Evolutionary conservation across 2,329 filamentous ascomycete species (phyloP).

Genomic region (Ceratocystis papillata): DNA sequence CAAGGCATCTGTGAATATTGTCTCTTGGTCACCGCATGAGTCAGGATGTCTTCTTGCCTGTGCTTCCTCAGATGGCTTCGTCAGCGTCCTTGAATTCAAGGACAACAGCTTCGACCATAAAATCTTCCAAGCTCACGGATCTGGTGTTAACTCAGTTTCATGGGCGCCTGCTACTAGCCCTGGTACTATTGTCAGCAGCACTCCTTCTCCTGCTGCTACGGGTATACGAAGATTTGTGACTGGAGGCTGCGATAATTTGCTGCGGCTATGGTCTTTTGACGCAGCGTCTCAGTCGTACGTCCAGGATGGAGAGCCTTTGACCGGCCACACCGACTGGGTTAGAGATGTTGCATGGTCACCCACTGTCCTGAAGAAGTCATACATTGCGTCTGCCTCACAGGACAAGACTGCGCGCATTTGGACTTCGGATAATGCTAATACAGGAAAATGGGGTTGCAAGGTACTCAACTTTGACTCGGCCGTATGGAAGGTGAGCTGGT

Average conservation of each 20-base stretch:
- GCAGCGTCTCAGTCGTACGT: slow-evolving; percentile 49
- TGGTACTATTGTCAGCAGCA: slow-evolving; percentile 71
- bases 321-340: slow-evolving; percentile 91
- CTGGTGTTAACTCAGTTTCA: slow-evolving; percentile 89
- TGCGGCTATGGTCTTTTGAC: slow-evolving; percentile 89
- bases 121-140: slow-evolving; percentile 81
- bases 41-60: slow-evolving; percentile 88
- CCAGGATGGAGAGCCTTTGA: slow-evolving; percentile 52
- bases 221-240: slow-evolving; percentile 80
- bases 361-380: slow-evolving; percentile 86
- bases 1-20: slow-evolving; percentile 92
- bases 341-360: slow-evolving; percentile 96
- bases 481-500: slow-evolving; percentile 96
- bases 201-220: slow-evolving; percentile 46
- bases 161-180: slow-evolving; percentile 84
- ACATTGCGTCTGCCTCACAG: slow-evolving; percentile 90
- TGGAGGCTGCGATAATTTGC: slow-evolving; percentile 81
- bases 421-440: slow-evolving; percentile 57
- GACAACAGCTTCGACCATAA: slow-evolving; percentile 87
- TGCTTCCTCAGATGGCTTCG: slow-evolving; percentile 85
- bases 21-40: slow-evolving; percentile 96
- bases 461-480: slow-evolving; percentile 78
- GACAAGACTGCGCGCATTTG: slow-evolving; percentile 97
- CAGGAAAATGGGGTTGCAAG: slow-evolving; percentile 72
- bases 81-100: slow-evolving; percentile 91